phyloP scores from a whole-genome alignment of 1,139 yeast genomes.

The Taphrina confusa region DNA sequence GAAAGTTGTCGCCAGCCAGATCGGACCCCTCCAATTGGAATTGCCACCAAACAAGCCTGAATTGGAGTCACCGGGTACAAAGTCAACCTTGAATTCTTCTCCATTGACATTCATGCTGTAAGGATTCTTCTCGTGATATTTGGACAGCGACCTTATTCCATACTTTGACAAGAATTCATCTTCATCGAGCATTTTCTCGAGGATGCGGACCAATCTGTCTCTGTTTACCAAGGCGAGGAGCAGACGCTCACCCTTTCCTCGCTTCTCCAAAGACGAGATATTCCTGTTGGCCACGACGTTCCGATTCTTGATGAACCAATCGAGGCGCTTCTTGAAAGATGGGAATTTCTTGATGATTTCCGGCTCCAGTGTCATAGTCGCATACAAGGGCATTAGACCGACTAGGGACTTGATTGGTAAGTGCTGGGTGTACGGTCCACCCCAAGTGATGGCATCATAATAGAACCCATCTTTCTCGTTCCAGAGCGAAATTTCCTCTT shows the following conservation, averaged over 20 bases:
- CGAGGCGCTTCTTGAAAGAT: slow-evolving; percentile 77
- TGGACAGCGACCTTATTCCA: slow-evolving; percentile 88
- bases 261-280: slow-evolving; percentile 80
- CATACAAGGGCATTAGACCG: slow-evolving; percentile 90
- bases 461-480: slow-evolving; percentile 86
- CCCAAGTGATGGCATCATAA: slow-evolving; percentile 90
- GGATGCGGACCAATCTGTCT: slow-evolving; percentile 74
- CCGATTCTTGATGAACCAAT: slow-evolving; percentile 81
- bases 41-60: slow-evolving; percentile 97
- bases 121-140: slow-evolving; percentile 83
- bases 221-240: slow-evolving; percentile 78
- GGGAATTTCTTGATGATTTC: slow-evolving; percentile 78
- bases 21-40: slow-evolving; percentile 98
- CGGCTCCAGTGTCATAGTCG: slow-evolving; percentile 86
- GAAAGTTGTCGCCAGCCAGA: slow-evolving; percentile 95
- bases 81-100: slow-evolving; percentile 68
- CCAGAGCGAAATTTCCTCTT: slow-evolving; percentile 68
- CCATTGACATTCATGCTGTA: slow-evolving; percentile 86
- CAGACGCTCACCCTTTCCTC: slow-evolving; percentile 86
- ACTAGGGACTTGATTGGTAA: slow-evolving; percentile 88
- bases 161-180: slow-evolving; percentile 81
- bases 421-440: slow-evolving; percentile 66
- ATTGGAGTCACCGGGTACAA: slow-evolving; percentile 90
- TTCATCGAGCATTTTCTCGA: slow-evolving; percentile 83
- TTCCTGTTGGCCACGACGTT: slow-evolving; percentile 77